Conservation (phyloP, 164 flowering plant genomes). For the Vitis labrusca region DNA sequence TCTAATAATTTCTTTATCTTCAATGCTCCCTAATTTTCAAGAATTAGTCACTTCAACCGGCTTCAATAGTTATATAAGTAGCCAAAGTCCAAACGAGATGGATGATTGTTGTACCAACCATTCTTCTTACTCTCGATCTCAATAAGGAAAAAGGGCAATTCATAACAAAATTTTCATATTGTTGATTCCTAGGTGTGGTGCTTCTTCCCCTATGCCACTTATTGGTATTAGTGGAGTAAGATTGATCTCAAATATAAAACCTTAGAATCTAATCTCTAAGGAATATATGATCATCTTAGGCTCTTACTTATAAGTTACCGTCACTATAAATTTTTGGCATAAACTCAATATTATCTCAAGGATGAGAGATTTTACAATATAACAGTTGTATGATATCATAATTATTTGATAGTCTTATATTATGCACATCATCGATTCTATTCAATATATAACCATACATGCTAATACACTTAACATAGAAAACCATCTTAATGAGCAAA, state of each 20-base stretch:
- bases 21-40: neutral
- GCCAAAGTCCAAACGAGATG: neutral
- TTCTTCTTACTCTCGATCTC: neutral
- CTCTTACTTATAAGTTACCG: too few species aligned
- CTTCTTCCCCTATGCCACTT: constrained; percentile 2
- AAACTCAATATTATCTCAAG: too few species aligned
- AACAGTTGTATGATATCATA: too few species aligned
- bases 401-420: too few species aligned
- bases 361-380: too few species aligned
- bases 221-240: neutral
- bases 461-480: too few species aligned
- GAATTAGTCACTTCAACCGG: neutral
- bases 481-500: too few species aligned
- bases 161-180: constrained; percentile 6
- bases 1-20: neutral
- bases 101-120: constrained; percentile 3
- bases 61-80: constrained; percentile 1
- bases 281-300: too few species aligned
- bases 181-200: constrained; percentile 4
- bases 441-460: too few species aligned
- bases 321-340: too few species aligned
- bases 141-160: neutral
- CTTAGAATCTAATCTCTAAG: neutral
- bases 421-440: too few species aligned
- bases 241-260: neutral